These are phyloP conservation scores for Exophiala alcalophila DNA, from an alignment of 2,329 filamentous ascomycete genomes.

Conservation along the genomic window DNA sequence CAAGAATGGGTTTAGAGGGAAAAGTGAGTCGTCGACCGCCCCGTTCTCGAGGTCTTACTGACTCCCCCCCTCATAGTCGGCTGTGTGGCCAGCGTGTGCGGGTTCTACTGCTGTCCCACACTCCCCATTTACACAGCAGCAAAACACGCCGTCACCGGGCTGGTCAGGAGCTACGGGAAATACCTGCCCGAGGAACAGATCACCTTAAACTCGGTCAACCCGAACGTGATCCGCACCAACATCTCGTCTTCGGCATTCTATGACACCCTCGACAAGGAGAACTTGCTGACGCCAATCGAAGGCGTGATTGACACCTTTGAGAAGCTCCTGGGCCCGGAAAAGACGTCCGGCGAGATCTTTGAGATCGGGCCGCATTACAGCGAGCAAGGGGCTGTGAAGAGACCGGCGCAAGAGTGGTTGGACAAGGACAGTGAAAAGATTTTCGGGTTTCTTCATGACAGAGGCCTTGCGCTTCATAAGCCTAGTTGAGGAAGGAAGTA, in stretches of 20 bases:
- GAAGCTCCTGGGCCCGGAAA: conserved; percentile 35
- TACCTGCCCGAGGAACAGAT: conserved; percentile 41
- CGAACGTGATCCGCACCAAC: conserved; percentile 41
- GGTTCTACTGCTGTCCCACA: conserved; percentile 43
- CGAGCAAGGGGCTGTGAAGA: conserved; percentile 20
- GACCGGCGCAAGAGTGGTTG: conserved; percentile 16
- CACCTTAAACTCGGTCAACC: conserved; percentile 44
- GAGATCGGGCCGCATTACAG: conserved; percentile 41
- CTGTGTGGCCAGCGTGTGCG: conserved; percentile 42
- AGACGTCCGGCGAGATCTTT: conserved; percentile 42
- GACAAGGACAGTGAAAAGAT: conserved; percentile 22
- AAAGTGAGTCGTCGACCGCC: conserved; percentile 33
- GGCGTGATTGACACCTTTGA: conserved; percentile 42
- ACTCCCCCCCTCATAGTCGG: conserved; percentile 18
- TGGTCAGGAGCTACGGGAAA: conserved; percentile 40
- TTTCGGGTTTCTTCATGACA: conserved; percentile 21
- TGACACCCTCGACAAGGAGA: conserved; percentile 35
- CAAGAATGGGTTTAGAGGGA: conserved; percentile 38
- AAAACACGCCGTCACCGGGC: conserved; percentile 23
- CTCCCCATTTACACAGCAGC: conserved; percentile 43
- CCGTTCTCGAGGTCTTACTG: background rate
- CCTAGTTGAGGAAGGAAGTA: conserved; percentile 13
- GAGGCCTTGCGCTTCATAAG: conserved; percentile 20
- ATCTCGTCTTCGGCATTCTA: conserved; percentile 42
- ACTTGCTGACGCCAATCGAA: conserved; percentile 41